Base-by-base conservation (phyloP, 768 basidiomycete species). In the Phaeotremella fagi region DNA sequence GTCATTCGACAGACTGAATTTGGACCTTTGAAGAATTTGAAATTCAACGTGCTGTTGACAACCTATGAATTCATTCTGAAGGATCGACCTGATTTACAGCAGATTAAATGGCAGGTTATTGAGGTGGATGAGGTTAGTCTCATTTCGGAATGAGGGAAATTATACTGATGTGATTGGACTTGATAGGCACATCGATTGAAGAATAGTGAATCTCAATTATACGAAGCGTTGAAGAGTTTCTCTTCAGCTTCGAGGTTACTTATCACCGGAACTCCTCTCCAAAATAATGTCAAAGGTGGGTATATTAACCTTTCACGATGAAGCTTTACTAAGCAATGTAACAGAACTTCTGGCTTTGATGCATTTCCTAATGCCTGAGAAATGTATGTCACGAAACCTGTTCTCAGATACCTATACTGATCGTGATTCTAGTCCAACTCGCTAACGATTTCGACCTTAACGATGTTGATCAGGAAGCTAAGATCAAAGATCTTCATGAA, bases 321-420 rank as follows among this genome's bases (percentile, higher is more conserved):
- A n/a, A n/a, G n/a, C n/a, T n/a, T n/a, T n/a, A n/a, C n/a, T n/a
- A n/a, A n/a, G n/a, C n/a, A n/a, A n/a, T n/a, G n/a, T n/a, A n/a
- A n/a, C 68, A 95, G 95, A 99, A 75, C 77, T 99, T 29, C 79
- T 98, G 36, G 90, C 95, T 7, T 77, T 98, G 74, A 98, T 98
- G 94, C 95, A 98, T 74, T 99, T 99, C 80, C 79, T 98, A 61
- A 95, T 95, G 88, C 95, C 95, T 6, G 92, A 98, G 68, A 90
- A 89, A 78, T 99, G 90, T 88, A 61, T 74, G 86, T 59, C 3
- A 7, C n/a, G n/a, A n/a, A n/a, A n/a, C n/a, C n/a, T n/a, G n/a
- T n/a, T n/a, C n/a, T n/a, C n/a, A n/a, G n/a, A n/a, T n/a, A n/a
- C n/a, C n/a, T n/a, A n/a, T n/a, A n/a, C 63, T 58, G 36, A 45